phyloP scores from a whole-genome alignment of 2,329 filamentous ascomycete genomes.

The Thelonectria discophora region DNA sequence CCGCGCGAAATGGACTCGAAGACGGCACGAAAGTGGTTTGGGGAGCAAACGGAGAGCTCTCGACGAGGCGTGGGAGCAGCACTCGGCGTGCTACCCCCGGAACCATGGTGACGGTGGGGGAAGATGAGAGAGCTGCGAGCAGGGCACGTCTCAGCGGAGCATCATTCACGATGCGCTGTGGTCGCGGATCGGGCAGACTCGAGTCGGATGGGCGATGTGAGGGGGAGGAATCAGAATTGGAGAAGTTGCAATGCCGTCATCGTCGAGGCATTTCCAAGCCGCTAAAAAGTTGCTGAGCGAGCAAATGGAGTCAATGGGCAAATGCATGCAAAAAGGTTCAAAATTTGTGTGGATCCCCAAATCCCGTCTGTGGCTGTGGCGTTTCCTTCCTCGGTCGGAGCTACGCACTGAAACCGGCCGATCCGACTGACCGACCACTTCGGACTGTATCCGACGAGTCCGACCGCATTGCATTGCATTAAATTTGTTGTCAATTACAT shows the following conservation, averaged over 20 bases:
- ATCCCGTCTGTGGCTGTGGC: constrained; percentile 25
- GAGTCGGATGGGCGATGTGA: constrained; percentile 25
- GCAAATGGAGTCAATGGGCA: constrained; percentile 1
- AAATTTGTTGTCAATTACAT: neutral
- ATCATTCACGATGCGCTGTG: constrained; percentile 42
- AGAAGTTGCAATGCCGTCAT: constrained; percentile 47
- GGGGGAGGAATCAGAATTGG: constrained; percentile 32
- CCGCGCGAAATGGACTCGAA: constrained; percentile 35
- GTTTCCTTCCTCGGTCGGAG: constrained; percentile 33
- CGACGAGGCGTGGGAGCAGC: constrained; percentile 58
- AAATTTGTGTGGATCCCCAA: constrained; percentile 38
- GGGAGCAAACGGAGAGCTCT: constrained; percentile 41
- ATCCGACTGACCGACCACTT: constrained; percentile 33
- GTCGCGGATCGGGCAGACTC: constrained; percentile 21
- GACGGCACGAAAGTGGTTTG: constrained; percentile 37
- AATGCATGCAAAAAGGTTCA: constrained; percentile 18
- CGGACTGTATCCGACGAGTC: constrained; percentile 24
- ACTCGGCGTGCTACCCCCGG: constrained; percentile 59
- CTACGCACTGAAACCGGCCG: constrained; percentile 31
- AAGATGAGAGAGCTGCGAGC: constrained; percentile 24
- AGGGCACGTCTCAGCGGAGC: constrained; percentile 39
- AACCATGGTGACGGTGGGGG: constrained; percentile 54
- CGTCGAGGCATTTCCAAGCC: constrained; percentile 47
- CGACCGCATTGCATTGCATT: constrained; percentile 3
- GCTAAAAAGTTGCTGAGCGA: constrained; percentile 38